Conservation (phyloP, 352 stramenopile species). For the Pythium chondricola region DNA sequence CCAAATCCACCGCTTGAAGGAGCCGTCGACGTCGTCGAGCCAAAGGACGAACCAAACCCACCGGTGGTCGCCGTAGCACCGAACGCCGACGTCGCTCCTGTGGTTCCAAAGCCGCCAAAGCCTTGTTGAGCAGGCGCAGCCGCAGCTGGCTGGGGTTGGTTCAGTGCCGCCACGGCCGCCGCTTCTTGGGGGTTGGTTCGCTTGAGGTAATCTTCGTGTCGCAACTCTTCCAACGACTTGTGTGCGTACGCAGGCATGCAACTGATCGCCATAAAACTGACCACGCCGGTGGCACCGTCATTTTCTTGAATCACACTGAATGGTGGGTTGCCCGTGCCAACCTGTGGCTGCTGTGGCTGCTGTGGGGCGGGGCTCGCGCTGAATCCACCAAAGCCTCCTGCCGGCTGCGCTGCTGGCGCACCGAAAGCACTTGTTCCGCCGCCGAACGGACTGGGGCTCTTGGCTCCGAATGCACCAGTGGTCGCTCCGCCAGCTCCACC, state of each 20-base stretch:
- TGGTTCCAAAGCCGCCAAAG: conserved; percentile 37
- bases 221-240: conserved; percentile 71
- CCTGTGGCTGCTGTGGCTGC: conserved; percentile 24
- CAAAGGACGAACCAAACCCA: conserved; percentile 19
- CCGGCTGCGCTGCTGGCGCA: conserved; percentile 8
- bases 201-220: conserved; percentile 78
- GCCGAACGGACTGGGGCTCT: conserved; percentile 18
- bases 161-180: conserved; percentile 13
- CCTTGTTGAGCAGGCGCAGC: conserved; percentile 20
- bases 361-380: conserved; percentile 1
- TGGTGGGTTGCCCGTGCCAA: conserved; percentile 63
- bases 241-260: conserved; percentile 63
- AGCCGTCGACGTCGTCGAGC: conserved; percentile 4
- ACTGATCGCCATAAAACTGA: conserved; percentile 51
- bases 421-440: conserved; percentile 11
- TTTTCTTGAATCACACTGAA: conserved; percentile 65
- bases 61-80: conserved; percentile 25
- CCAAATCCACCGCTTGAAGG: conserved; percentile 14
- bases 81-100: conserved; percentile 10
- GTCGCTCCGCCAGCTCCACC: conserved; percentile 19
- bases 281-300: conserved; percentile 25
- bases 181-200: conserved; percentile 45
- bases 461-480: conserved; percentile 45
- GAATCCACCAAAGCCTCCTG: conserved; percentile 20
- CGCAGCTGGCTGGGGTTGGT: conserved; percentile 26